A percentile compares a stretch with the other conserved stretches of the same genome.
These are phyloP conservation scores for Chytriomyces hyalinus DNA, from an alignment of 192 early-diverging fungal species.

Conservation along the genomic window DNA sequence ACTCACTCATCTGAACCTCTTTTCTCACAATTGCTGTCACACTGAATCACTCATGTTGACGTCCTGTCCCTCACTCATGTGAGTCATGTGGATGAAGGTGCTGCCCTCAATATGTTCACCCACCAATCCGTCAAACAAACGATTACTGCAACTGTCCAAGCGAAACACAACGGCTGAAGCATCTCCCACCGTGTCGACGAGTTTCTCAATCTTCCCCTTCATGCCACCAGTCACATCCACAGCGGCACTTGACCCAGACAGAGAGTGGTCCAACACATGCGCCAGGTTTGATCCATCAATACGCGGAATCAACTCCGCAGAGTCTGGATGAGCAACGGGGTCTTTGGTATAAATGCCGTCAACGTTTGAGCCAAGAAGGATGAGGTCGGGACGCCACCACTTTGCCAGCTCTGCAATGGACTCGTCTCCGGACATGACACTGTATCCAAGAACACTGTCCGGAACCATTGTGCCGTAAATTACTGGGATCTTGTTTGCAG, in stretches of 20 bases:
- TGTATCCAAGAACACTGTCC: neutral
- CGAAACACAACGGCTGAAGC: slow-evolving; percentile 3
- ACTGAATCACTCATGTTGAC: neutral
- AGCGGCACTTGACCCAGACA: slow-evolving; percentile 9
- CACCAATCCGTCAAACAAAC: neutral
- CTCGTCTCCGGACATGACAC: slow-evolving; percentile 22
- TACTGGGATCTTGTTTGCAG: neutral
- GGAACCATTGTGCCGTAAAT: slow-evolving; percentile 25
- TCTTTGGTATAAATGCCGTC: slow-evolving; percentile 19
- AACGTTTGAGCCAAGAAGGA: slow-evolving; percentile 22
- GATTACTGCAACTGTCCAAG: neutral
- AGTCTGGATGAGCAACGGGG: neutral
- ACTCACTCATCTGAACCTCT: neutral
- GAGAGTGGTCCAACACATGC: neutral
- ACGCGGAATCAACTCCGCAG: slow-evolving; percentile 2
- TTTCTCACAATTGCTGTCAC: neutral
- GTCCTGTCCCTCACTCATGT: neutral
- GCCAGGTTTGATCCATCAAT: neutral
- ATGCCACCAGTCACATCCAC: slow-evolving; percentile 30
- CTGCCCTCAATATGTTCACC: neutral
- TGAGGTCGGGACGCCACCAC: neutral
- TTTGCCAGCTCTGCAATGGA: slow-evolving; percentile 1
- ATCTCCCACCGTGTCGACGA: neutral
- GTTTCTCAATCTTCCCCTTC: slow-evolving; percentile 28
- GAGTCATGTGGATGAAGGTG: neutral